Percentiles rank a stretch among this genome's conserved stretches.
Conservation (phyloP, 441 rosid species). For the Jatropha podagrica region DNA sequence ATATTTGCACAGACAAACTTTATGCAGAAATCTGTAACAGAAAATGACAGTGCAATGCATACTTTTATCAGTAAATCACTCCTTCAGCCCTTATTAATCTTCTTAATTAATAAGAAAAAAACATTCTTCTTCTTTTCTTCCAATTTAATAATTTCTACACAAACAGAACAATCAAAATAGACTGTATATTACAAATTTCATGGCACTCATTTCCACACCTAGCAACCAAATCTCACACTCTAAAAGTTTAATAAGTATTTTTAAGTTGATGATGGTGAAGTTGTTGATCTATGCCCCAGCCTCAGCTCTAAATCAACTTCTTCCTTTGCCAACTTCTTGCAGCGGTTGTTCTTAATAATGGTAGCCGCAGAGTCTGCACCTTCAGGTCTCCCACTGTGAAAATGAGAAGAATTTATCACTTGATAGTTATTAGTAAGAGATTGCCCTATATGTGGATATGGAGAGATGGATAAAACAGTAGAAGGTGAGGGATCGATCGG, state of each 20-base stretch:
- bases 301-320: conserved; percentile 96
- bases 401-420: conserved; percentile 29
- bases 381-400: background rate
- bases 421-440: conserved; percentile 32
- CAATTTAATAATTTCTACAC: background rate
- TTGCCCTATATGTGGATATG: conserved; percentile 34
- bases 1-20: conserved; percentile 43
- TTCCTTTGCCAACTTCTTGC: conserved; percentile 35
- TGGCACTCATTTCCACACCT: conserved; percentile 13
- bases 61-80: background rate
- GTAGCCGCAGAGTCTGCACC: too few species aligned
- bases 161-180: conserved; percentile 7
- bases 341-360: conserved; percentile 13
- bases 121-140: background rate
- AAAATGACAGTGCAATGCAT: conserved; percentile 56
- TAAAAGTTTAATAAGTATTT: too few species aligned
- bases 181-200: conserved; percentile 13
- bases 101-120: background rate
- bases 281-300: conserved; percentile 55
- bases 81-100: conserved; percentile 33
- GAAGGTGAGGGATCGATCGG: conserved; percentile 38
- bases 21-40: conserved; percentile 41
- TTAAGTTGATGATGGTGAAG: conserved; percentile 41
- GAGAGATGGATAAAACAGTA: conserved; percentile 47
- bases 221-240: conserved; percentile 11